phyloP scores from a whole-genome alignment of 2,329 filamentous ascomycete species.

The Neonectria coccinea region DNA sequence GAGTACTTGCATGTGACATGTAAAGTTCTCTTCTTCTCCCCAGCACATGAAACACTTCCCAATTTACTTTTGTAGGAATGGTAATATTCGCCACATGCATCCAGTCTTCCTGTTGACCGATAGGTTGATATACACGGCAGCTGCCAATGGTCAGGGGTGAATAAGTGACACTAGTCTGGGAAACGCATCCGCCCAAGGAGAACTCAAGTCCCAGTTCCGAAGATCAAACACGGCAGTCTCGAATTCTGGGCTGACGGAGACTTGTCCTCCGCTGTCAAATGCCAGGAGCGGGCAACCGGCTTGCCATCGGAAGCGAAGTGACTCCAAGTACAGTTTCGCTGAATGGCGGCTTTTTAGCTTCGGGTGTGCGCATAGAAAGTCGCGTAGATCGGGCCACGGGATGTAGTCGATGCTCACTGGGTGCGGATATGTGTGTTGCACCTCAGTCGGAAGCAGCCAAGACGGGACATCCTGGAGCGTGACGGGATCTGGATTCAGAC shows the following conservation, averaged over 20 bases:
- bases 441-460: slow-evolving; percentile 39
- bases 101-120: neutral
- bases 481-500: slow-evolving; percentile 39
- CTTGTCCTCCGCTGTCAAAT: slow-evolving; percentile 23
- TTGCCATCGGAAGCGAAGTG: slow-evolving; percentile 39
- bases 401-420: slow-evolving; percentile 43
- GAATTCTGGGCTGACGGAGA: slow-evolving; percentile 40
- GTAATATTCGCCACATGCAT: neutral
- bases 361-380: slow-evolving; percentile 39
- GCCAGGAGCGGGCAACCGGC: slow-evolving; percentile 32
- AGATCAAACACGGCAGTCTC: slow-evolving; percentile 40
- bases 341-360: slow-evolving; percentile 37
- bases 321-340: slow-evolving; percentile 40
- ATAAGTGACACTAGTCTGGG: slow-evolving; percentile 36
- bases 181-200: slow-evolving; percentile 41
- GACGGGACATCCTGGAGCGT: slow-evolving; percentile 38
- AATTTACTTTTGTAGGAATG: neutral
- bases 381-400: slow-evolving; percentile 42
- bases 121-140: neutral
- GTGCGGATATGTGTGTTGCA: slow-evolving; percentile 40
- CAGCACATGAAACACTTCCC: neutral
- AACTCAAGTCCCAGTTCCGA: slow-evolving; percentile 38
- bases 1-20: neutral
- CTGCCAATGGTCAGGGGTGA: slow-evolving; percentile 18
- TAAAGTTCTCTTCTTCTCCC: neutral